A percentile compares a stretch with the other conserved stretches of the same genome.
These are phyloP conservation scores for Hypoxylon lienhwacheense DNA, from an alignment of 495 filamentous ascomycete genomes.

Conservation along the genomic window DNA sequence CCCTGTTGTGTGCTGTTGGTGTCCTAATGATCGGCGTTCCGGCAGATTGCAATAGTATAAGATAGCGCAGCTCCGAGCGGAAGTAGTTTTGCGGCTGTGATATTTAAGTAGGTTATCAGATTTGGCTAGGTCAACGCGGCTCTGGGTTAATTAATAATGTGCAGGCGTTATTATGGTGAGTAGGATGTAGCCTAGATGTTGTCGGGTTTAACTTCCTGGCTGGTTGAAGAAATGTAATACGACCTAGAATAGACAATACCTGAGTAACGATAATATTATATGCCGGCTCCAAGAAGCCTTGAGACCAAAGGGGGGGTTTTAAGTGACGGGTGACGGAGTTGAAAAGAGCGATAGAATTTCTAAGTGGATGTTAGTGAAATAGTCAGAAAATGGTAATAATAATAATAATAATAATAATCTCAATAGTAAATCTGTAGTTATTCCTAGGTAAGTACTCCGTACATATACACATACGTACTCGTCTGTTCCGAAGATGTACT, in stretches of 20 bases:
- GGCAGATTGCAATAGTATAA: slow-evolving; percentile 18
- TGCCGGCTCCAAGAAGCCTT: too few species aligned
- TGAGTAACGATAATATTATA: too few species aligned
- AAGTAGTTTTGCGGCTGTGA: slow-evolving; percentile 23
- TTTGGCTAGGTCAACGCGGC: slow-evolving; percentile 5
- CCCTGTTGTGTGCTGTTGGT: slow-evolving; percentile 11
- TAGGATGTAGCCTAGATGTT: slow-evolving; percentile 4
- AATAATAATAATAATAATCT: too few species aligned
- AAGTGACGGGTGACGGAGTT: slow-evolving; percentile 4
- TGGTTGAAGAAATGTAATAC: slow-evolving; percentile 7
- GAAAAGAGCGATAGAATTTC: slow-evolving; percentile 29
- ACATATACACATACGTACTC: too few species aligned
- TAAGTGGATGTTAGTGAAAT: slow-evolving; percentile 15
- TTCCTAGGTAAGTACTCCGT: too few species aligned
- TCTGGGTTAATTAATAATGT: slow-evolving; percentile 8
- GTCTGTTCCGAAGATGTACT: slow-evolving; percentile 12
- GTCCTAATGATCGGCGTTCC: slow-evolving; percentile 16
- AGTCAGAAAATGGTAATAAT: too few species aligned
- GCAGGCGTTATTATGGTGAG: background rate
- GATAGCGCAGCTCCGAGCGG: slow-evolving; percentile 28
- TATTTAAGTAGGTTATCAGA: slow-evolving; percentile 4
- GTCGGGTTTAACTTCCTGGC: slow-evolving; percentile 8
- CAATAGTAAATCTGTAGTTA: too few species aligned
- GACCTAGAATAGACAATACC: slow-evolving; percentile 2
- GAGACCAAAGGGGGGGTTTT: too few species aligned